phyloP scores from a whole-genome alignment of 106 monocot genomes.

The Allium cepa region DNA sequence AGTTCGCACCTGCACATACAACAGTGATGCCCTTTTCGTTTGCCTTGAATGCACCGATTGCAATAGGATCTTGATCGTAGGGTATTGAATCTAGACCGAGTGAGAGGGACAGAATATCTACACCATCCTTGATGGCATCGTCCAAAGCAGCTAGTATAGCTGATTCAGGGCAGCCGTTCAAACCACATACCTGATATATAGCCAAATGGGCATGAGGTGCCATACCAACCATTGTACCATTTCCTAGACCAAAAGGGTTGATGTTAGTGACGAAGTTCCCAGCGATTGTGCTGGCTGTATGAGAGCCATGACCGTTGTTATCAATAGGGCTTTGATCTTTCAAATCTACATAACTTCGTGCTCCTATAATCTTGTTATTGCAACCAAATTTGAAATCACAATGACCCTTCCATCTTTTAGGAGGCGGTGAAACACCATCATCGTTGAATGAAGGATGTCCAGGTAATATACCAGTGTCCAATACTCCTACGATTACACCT shows the following conservation, averaged over 20 bases:
- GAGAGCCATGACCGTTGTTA: conserved; percentile 48
- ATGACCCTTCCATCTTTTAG: no score
- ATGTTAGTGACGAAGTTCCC: conserved; percentile 10
- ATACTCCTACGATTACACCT: no score
- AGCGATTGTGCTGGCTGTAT: conserved; percentile 23
- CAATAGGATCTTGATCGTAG: neutral
- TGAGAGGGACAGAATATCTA: conserved; percentile 45
- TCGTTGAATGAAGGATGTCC: no score
- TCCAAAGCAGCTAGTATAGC: conserved; percentile 29
- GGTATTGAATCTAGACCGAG: neutral
- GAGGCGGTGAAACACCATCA: no score
- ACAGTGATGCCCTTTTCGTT: neutral
- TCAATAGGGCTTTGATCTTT: conserved; percentile 5
- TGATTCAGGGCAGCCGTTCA: conserved; percentile 1
- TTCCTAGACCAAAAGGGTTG: conserved; percentile 20
- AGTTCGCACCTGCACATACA: neutral
- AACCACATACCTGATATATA: conserved; percentile 31
- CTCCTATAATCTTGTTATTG: conserved; percentile 38
- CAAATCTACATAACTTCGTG: conserved; percentile 17
- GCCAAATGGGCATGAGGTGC: conserved; percentile 43
- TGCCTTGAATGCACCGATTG: conserved; percentile 2
- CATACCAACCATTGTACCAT: conserved; percentile 21
- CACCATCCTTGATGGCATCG: conserved; percentile 57
- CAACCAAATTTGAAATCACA: conserved; percentile 5
- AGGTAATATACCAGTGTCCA: no score